phyloP scores from a whole-genome alignment of 1,284 basidiomycete species.

The Earliella scabrosa region DNA sequence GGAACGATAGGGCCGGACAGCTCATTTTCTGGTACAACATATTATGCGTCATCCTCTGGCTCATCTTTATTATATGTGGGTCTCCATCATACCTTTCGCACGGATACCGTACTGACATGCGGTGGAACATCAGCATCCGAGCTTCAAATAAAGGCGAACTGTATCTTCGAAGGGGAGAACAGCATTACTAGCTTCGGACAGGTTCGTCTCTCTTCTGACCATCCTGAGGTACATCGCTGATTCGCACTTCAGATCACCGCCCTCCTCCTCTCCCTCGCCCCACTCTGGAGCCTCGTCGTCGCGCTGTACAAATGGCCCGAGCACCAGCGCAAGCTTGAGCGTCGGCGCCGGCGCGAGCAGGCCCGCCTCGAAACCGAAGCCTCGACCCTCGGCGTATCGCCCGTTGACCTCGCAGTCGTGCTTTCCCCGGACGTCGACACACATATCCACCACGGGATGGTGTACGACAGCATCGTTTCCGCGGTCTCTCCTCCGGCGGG shows the following conservation, averaged over 20 bases:
- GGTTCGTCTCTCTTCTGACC: constrained; percentile 12
- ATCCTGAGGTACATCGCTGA: too few relatives aligned
- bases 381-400: too few relatives aligned
- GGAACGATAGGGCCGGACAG: constrained; percentile 18
- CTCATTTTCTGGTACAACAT: constrained; percentile 28
- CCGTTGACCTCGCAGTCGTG: too few relatives aligned
- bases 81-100: not conserved
- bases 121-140: constrained; percentile 25
- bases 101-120: not conserved
- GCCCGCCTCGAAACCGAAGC: not conserved
- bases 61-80: constrained; percentile 30
- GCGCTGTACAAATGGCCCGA: constrained; percentile 33
- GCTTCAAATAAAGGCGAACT: constrained; percentile 28
- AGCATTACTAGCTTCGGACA: constrained; percentile 34
- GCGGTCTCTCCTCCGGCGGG: not conserved
- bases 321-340: constrained; percentile 20
- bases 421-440: too few relatives aligned
- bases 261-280: constrained; percentile 29
- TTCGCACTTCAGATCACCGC: constrained; percentile 32
- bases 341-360: constrained; percentile 10
- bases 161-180: constrained; percentile 32
- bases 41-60: constrained; percentile 26
- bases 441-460: too few relatives aligned
- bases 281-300: constrained; percentile 32
- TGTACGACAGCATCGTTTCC: not conserved